Evolutionary conservation across 192 early-diverging fungal genomes (phyloP).

Genomic region (Umbelopsis sp.): DNA sequence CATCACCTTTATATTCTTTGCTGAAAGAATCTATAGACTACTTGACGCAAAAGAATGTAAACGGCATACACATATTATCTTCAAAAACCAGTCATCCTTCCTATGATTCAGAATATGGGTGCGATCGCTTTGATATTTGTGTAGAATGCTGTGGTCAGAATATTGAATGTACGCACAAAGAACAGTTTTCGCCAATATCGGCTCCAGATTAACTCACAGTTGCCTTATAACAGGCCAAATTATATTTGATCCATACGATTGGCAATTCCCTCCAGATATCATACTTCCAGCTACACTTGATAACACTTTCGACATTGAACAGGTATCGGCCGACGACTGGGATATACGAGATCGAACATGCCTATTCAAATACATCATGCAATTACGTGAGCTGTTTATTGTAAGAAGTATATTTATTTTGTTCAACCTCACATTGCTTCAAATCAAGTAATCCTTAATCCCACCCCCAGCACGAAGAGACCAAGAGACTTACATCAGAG

Average conservation of each 20-base stretch:
- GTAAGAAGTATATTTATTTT: background rate
- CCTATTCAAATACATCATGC: conserved; percentile 12
- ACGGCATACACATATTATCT: background rate
- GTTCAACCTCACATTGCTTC: background rate
- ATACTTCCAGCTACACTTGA: background rate
- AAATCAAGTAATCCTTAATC: background rate
- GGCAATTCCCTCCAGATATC: conserved; percentile 8
- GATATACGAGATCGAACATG: conserved; percentile 17
- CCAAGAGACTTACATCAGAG: conserved; percentile 1
- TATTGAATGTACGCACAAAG: background rate
- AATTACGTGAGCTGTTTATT: conserved; percentile 11
- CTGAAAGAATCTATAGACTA: conserved; percentile 6
- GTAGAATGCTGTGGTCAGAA: conserved; percentile 15
- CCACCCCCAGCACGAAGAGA: background rate
- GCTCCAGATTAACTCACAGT: background rate
- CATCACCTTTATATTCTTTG: conserved; percentile 4
- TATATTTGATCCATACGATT: conserved; percentile 7
- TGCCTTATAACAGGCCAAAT: background rate
- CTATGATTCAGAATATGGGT: conserved; percentile 6
- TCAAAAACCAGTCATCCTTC: conserved; percentile 8
- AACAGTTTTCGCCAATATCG: background rate
- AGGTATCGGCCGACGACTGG: conserved; percentile 10
- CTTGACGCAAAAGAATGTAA: background rate
- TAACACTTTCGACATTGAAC: background rate
- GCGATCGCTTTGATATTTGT: conserved; percentile 8